Percentiles rank a stretch among this genome's conserved stretches.
Conservation (phyloP, 2,329 filamentous ascomycete species). For the Trichoderma simmonsii region DNA sequence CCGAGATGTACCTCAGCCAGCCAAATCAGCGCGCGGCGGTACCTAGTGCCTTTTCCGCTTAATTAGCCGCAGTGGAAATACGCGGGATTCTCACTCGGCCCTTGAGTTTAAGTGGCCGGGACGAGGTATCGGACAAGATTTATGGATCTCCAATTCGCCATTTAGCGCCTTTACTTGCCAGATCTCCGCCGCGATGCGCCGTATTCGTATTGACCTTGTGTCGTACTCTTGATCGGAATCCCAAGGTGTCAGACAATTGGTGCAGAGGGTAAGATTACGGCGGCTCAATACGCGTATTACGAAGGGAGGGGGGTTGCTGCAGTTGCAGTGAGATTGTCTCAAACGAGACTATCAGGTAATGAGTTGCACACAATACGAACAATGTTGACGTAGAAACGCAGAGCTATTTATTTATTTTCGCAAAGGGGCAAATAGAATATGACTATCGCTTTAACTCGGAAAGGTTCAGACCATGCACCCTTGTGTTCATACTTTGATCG, state of each 20-base stretch:
- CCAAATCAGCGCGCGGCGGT: background rate
- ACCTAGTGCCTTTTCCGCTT: background rate
- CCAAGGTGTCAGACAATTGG: background rate
- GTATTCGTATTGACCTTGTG: constrained; percentile 11
- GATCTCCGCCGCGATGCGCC: background rate
- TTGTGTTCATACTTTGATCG: background rate
- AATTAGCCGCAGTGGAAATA: background rate
- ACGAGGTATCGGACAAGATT: background rate
- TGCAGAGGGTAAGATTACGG: background rate
- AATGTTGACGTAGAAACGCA: background rate
- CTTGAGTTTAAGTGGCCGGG: background rate
- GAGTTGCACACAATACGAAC: background rate
- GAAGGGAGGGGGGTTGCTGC: background rate
- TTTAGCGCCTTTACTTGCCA: background rate
- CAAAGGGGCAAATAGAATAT: background rate
- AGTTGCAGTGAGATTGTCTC: background rate
- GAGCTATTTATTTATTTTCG: background rate
- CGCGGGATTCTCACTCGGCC: background rate
- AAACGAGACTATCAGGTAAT: background rate
- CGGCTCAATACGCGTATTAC: background rate
- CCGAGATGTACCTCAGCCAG: background rate
- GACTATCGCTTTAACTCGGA: background rate
- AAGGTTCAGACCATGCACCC: background rate
- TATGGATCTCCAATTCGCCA: background rate
- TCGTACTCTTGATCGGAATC: constrained; percentile 17